A percentile compares a stretch with the other conserved stretches of the same genome.
phyloP scores from a whole-genome alignment of 2,329 filamentous ascomycete genomes.

The Blastomyces silverae region DNA sequence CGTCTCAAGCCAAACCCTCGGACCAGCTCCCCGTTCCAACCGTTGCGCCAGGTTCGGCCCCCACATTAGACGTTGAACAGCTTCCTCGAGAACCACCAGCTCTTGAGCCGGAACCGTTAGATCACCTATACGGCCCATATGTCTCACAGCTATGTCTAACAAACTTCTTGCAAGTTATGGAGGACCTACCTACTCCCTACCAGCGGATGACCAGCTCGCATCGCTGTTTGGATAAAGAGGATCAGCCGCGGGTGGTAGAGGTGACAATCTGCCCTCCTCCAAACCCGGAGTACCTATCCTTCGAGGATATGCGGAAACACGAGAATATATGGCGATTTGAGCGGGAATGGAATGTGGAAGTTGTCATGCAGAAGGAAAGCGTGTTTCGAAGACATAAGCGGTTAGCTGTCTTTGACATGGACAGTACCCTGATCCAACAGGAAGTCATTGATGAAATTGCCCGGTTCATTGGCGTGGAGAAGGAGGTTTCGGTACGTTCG shows the following conservation, averaged over 20 bases:
- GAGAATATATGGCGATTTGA: conserved; percentile 79
- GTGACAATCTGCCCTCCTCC: conserved; percentile 47
- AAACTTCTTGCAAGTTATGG: conserved; percentile 49
- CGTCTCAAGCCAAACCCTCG: conserved; percentile 29
- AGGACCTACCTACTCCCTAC: conserved; percentile 45
- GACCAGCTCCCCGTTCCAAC: conserved; percentile 38
- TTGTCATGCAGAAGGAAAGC: conserved; percentile 66
- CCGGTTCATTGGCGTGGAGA: conserved; percentile 71
- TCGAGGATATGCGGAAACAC: conserved; percentile 68
- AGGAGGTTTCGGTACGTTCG: conserved; percentile 59
- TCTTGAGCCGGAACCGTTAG: conserved; percentile 49
- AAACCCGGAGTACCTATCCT: conserved; percentile 44
- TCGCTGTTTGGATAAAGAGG: conserved; percentile 44
- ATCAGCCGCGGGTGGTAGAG: conserved; percentile 48
- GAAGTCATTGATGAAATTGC: conserved; percentile 97
- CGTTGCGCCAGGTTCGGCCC: conserved; percentile 43
- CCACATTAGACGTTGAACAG: conserved; percentile 47
- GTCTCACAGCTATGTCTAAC: conserved; percentile 51
- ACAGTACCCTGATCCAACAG: conserved; percentile 92
- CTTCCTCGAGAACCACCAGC: conserved; percentile 51
- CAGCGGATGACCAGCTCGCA: conserved; percentile 45
- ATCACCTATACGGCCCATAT: conserved; percentile 51
- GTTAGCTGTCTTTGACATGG: conserved; percentile 96
- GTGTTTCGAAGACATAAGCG: conserved; percentile 74
- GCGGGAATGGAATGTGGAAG: conserved; percentile 81